Percentiles rank a stretch among this genome's conserved stretches.
phyloP scores from a whole-genome alignment of 2,329 filamentous ascomycete species.

The Apiospora kogelbergensis region DNA sequence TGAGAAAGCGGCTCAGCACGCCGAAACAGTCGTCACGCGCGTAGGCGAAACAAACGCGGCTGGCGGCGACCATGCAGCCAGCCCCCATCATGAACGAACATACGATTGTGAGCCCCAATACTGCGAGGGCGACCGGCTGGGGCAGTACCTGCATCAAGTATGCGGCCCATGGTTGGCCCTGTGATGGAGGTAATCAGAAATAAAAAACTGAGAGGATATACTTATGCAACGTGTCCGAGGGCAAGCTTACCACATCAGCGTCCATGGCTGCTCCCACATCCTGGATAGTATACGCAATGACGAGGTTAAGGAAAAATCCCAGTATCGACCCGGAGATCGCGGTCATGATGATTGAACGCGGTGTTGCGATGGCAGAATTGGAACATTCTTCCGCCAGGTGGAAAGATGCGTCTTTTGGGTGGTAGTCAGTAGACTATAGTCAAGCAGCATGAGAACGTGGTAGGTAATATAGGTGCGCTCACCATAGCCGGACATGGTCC shows the following conservation, averaged over 20 bases:
- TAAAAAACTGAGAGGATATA: neutral
- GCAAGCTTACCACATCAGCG: constrained; percentile 50
- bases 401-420: constrained; percentile 63
- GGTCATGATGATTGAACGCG: constrained; percentile 71
- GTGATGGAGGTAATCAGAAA: neutral
- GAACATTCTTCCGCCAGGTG: constrained; percentile 75
- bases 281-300: constrained; percentile 70
- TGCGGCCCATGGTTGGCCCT: constrained; percentile 67
- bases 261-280: constrained; percentile 59
- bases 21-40: constrained; percentile 72
- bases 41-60: constrained; percentile 71
- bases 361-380: constrained; percentile 69
- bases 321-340: constrained; percentile 64
- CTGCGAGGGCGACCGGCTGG: constrained; percentile 58
- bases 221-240: neutral
- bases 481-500: constrained; percentile 34
- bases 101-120: constrained; percentile 66
- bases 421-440: neutral
- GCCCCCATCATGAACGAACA: constrained; percentile 73
- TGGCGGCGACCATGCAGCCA: constrained; percentile 66
- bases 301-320: constrained; percentile 73
- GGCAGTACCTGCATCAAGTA: constrained; percentile 67
- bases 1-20: constrained; percentile 52
- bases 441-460: too few species aligned
- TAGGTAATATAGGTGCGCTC: neutral